Base-by-base conservation (phyloP, 495 filamentous ascomycete species). In the Coniosporium apollinis region DNA sequence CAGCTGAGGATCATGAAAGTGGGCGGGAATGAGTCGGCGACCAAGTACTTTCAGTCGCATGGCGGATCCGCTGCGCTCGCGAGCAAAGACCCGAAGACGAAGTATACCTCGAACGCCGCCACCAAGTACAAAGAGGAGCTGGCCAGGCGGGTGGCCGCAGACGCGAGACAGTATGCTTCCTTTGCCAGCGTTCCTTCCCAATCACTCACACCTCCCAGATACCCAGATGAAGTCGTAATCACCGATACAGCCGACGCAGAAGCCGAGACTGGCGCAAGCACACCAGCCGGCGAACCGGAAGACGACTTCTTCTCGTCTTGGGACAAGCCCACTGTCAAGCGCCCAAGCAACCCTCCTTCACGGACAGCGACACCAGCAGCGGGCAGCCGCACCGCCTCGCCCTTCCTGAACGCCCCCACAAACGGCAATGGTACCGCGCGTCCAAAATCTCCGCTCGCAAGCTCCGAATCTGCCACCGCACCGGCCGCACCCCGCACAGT, bases 241-340 rank as follows among this genome's bases (percentile, higher is more conserved):
- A 83, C 72, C 20, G 86, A 94, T 54, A 54, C 74, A 22, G 69
- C 64, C 39, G 72, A 70, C 31, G 63, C 66, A 20, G 65, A 61
- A 17, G 52, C 65, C 16, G 57, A 63, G 22, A 76, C 80, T 41
- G 72, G 69, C 44, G 65, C 74, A 1, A 66, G 61, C 48, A 85
- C 83, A 14, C 80, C 82, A 25, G 66, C 76, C 29, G 74, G 68
- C 34, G 87, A 96, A 40, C 58, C 64, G 17, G 83, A 79, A 6
- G 84, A 91, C 43, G 87, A 96, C 55, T 97, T 96, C 68, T 97
- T 96, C 64, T 92, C 87, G 6, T 92, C 84, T 0, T 97, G 87
- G 86, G 91, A 96, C 54, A 93, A 94, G 59, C 89, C 89, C 3
- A 70, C 84, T 3, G 93, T 97, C 62, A 97, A 96, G 64, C 79